phyloP scores from a whole-genome alignment of 768 basidiomycete species.

The Postia placenta region DNA sequence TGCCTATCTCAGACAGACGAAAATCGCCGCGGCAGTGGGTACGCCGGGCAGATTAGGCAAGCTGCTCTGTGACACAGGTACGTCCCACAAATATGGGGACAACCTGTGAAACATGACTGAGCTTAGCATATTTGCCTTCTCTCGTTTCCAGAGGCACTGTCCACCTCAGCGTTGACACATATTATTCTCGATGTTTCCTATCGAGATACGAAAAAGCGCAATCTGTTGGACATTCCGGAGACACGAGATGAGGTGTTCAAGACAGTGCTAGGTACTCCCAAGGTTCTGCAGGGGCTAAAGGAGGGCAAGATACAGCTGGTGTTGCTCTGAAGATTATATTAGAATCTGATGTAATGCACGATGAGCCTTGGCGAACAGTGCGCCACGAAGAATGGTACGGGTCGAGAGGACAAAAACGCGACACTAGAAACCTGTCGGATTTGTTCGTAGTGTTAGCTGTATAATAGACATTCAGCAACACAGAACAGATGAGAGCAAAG shows the following conservation, averaged over 20 bases:
- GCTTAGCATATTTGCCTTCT: not conserved
- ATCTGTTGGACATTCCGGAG: constrained; percentile 77
- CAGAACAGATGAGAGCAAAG: not conserved
- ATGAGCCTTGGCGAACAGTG: not conserved
- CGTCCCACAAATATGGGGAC: constrained; percentile 13
- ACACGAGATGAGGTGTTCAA: constrained; percentile 77
- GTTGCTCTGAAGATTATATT: constrained; percentile 45
- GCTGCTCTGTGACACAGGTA: constrained; percentile 67
- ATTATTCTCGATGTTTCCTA: constrained; percentile 75
- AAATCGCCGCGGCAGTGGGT: constrained; percentile 83
- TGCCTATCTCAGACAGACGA: constrained; percentile 77
- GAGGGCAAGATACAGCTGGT: constrained; percentile 77
- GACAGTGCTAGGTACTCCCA: constrained; percentile 57
- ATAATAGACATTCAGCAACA: not conserved
- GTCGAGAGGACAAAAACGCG: not conserved
- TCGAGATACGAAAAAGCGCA: constrained; percentile 71
- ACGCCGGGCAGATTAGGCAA: constrained; percentile 91
- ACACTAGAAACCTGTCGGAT: constrained; percentile 84
- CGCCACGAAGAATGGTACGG: not conserved
- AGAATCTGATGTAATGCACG: too few species aligned
- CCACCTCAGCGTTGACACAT: constrained; percentile 71
- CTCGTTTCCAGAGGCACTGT: constrained; percentile 52
- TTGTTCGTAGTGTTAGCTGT: constrained; percentile 79
- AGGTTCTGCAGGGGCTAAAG: constrained; percentile 55
- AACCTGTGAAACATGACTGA: not conserved